A percentile compares a stretch with the other conserved stretches of the same genome.
These are phyloP conservation scores for Magnusiomyces magnusii DNA, from an alignment of 1,139 yeast genomes.

Conservation along the genomic window DNA sequence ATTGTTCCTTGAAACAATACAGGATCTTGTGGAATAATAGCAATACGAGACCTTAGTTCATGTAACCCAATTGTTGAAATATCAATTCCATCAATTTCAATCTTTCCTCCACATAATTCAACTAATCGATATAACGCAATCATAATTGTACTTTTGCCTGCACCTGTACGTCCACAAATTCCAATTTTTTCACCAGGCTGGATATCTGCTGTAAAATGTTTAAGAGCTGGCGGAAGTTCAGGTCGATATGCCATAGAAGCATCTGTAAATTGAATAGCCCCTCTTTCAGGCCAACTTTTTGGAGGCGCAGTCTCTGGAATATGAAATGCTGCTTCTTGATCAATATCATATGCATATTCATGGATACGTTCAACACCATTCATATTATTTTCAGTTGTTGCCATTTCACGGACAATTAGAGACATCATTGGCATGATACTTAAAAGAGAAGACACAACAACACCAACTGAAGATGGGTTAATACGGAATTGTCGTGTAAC, in stretches of 20 bases:
- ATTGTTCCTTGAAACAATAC: slow-evolving; percentile 61
- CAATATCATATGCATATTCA: slow-evolving; percentile 61
- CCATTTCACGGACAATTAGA: slow-evolving; percentile 40
- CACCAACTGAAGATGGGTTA: slow-evolving; percentile 61
- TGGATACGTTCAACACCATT: slow-evolving; percentile 78
- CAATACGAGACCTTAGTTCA: slow-evolving; percentile 50
- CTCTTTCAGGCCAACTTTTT: slow-evolving; percentile 55
- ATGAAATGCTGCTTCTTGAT: slow-evolving; percentile 51
- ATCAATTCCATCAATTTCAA: slow-evolving; percentile 54
- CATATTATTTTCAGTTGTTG: slow-evolving; percentile 75
- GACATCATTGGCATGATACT: slow-evolving; percentile 27
- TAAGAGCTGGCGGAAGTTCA: slow-evolving; percentile 65
- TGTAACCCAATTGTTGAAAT: slow-evolving; percentile 49
- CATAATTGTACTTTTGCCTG: slow-evolving; percentile 68
- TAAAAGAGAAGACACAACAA: slow-evolving; percentile 46
- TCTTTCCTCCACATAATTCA: slow-evolving; percentile 47
- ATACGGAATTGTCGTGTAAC: slow-evolving; percentile 55
- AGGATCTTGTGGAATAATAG: slow-evolving; percentile 78
- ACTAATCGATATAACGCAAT: slow-evolving; percentile 55
- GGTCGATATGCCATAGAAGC: slow-evolving; percentile 66
- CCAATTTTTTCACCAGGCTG: slow-evolving; percentile 57
- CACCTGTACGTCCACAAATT: slow-evolving; percentile 75
- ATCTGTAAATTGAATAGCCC: slow-evolving; percentile 49
- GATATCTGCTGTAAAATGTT: slow-evolving; percentile 42
- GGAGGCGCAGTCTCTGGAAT: slow-evolving; percentile 49